These are phyloP conservation scores for Neurospora sp. DNA, from an alignment of 495 filamentous ascomycete genomes.

Conservation along the genomic window DNA sequence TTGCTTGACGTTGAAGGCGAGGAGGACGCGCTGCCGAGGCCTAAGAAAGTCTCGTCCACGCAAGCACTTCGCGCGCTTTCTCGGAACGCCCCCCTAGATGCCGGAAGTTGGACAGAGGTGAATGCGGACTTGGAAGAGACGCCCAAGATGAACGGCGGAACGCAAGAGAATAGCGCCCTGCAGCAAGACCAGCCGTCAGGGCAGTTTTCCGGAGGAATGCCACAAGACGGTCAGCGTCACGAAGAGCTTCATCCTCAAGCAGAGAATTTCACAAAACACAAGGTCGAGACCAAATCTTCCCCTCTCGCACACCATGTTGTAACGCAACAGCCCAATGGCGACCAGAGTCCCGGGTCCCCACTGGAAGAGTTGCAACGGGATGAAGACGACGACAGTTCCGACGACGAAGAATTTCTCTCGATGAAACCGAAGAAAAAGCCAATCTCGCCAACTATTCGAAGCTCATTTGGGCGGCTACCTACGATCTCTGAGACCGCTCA, in stretches of 20 bases:
- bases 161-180: not conserved
- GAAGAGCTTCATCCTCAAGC: not conserved
- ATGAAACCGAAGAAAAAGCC: slow-evolving; percentile 17
- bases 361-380: slow-evolving; percentile 15
- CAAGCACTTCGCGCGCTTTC: slow-evolving; percentile 34
- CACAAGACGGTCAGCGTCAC: not conserved
- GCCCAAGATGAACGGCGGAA: slow-evolving; percentile 16
- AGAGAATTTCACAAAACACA: not conserved
- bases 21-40: slow-evolving; percentile 29
- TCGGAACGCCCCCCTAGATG: slow-evolving; percentile 29
- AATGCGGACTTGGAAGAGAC: slow-evolving; percentile 26
- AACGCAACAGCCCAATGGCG: not conserved
- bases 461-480: slow-evolving; percentile 6
- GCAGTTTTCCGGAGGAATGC: not conserved
- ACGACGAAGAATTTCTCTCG: slow-evolving; percentile 24
- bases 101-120: slow-evolving; percentile 34
- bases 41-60: slow-evolving; percentile 37
- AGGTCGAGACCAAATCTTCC: not conserved
- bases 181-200: not conserved
- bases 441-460: slow-evolving; percentile 6
- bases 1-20: slow-evolving; percentile 26
- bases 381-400: slow-evolving; percentile 12
- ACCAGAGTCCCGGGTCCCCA: slow-evolving; percentile 8
- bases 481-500: slow-evolving; percentile 4
- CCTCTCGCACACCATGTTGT: not conserved